phyloP scores from a whole-genome alignment of 2,329 filamentous ascomycete species.

The Aspergillus oerlinghausenensis region DNA sequence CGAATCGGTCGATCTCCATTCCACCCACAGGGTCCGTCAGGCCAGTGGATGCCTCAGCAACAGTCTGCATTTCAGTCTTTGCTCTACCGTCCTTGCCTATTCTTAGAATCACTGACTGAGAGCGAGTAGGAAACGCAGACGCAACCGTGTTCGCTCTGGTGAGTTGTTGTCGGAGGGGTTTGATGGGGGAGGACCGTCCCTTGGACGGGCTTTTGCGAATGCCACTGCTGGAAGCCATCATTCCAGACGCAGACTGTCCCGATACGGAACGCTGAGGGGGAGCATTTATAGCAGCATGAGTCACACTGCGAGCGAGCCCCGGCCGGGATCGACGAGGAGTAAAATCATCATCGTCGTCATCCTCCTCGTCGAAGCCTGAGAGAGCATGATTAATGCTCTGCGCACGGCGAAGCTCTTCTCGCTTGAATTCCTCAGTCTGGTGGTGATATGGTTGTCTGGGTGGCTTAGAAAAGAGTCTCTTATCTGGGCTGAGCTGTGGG shows the following conservation, averaged over 20 bases:
- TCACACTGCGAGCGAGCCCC: slow-evolving; percentile 37
- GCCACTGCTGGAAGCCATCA: slow-evolving; percentile 30
- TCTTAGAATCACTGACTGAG: slow-evolving; percentile 42
- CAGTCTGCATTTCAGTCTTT: slow-evolving; percentile 41
- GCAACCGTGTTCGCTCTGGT: slow-evolving; percentile 31
- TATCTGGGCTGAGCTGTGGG: slow-evolving; percentile 29
- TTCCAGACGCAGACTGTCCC: slow-evolving; percentile 24
- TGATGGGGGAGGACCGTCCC: slow-evolving; percentile 40
- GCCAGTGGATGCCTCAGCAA: slow-evolving; percentile 28
- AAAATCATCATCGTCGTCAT: slow-evolving; percentile 32
- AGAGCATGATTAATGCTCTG: slow-evolving; percentile 26
- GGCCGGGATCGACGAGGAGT: slow-evolving; percentile 33
- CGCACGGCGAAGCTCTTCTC: slow-evolving; percentile 36
- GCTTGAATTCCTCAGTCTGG: slow-evolving; percentile 45
- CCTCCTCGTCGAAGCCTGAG: slow-evolving; percentile 27
- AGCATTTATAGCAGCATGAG: slow-evolving; percentile 33
- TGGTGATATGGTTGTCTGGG: slow-evolving; percentile 45
- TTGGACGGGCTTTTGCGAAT: slow-evolving; percentile 41
- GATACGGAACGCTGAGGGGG: slow-evolving; percentile 26
- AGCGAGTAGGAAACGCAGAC: slow-evolving; percentile 28
- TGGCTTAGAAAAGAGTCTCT: slow-evolving; percentile 22
- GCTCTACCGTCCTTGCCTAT: slow-evolving; percentile 47
- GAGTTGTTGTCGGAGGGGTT: slow-evolving; percentile 29
- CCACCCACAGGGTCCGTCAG: slow-evolving; percentile 32
- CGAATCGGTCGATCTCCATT: slow-evolving; percentile 41